Percentiles rank a stretch among this genome's conserved stretches.
These are phyloP conservation scores for Vishniacozyma victoriae DNA, from an alignment of 768 basidiomycete species.

Conservation along the genomic window DNA sequence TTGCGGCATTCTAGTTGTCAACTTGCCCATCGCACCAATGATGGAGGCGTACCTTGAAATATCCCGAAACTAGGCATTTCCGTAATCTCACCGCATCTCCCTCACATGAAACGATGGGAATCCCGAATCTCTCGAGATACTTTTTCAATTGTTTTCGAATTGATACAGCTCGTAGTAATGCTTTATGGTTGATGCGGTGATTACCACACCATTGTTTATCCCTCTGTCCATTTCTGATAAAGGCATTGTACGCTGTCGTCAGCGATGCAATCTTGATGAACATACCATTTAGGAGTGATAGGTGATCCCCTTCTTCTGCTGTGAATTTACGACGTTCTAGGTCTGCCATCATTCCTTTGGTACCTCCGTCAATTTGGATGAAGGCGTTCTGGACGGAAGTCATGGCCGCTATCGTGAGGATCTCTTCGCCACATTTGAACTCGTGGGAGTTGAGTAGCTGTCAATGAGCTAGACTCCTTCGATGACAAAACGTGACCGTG, in stretches of 20 bases:
- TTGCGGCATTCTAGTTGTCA: constrained; percentile 69
- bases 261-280: not conserved
- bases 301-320: constrained; percentile 96
- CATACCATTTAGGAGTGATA: constrained; percentile 85
- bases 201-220: constrained; percentile 89
- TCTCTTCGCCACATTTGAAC: constrained; percentile 87
- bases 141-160: constrained; percentile 92
- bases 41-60: constrained; percentile 54
- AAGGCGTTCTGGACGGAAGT: constrained; percentile 89
- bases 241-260: constrained; percentile 79
- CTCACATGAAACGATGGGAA: constrained; percentile 78
- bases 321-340: constrained; percentile 93
- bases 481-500: not conserved
- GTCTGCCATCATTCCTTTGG: constrained; percentile 73
- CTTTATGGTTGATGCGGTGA: constrained; percentile 87
- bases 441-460: constrained; percentile 82
- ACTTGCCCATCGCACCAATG: constrained; percentile 3
- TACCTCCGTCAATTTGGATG: constrained; percentile 75
- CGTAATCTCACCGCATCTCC: constrained; percentile 77
- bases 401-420: constrained; percentile 94
- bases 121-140: constrained; percentile 83
- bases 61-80: constrained; percentile 84
- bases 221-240: constrained; percentile 62
- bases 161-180: constrained; percentile 86
- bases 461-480: not conserved